Percentiles rank a stretch among this genome's conserved stretches.
Conservation (phyloP, 169 alveolate genomes). For the Ichthyophthirius multifiliis region DNA sequence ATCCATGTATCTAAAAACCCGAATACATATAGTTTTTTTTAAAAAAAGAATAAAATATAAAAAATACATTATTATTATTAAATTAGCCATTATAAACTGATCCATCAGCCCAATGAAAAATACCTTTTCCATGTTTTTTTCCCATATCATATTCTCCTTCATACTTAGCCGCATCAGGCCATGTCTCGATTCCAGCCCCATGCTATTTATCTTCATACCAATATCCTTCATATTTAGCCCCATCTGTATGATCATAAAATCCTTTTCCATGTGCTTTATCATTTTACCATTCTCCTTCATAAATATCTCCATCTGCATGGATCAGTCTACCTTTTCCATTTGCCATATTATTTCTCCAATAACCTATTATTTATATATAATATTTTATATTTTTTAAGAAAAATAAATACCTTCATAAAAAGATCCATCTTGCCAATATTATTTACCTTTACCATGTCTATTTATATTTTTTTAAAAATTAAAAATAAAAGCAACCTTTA, state of each 20-base stretch:
- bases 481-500: neutral
- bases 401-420: conserved; percentile 65
- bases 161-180: conserved; percentile 61
- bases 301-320: conserved; percentile 55
- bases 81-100: conserved; percentile 61
- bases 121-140: conserved; percentile 65
- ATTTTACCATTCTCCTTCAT: conserved; percentile 59
- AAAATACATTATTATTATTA: conserved; percentile 31
- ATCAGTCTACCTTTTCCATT: conserved; percentile 57
- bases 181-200: conserved; percentile 60
- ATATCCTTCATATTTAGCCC: conserved; percentile 28
- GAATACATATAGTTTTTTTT: neutral
- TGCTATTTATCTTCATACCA: conserved; percentile 30
- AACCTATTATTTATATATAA: no score
- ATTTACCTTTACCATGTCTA: conserved; percentile 63
- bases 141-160: conserved; percentile 59
- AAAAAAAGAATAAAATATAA: no score
- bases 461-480: no score
- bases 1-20: conserved; percentile 26
- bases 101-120: conserved; percentile 51
- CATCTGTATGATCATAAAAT: conserved; percentile 21
- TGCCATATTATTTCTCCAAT: conserved; percentile 47
- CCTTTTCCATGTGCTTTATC: conserved; percentile 46
- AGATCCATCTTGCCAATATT: conserved; percentile 71
- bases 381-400: no score